A percentile compares a stretch with the other conserved stretches of the same genome.
phyloP scores from a whole-genome alignment of 192 early-diverging fungal genomes.

The Geranomyces michiganensis region DNA sequence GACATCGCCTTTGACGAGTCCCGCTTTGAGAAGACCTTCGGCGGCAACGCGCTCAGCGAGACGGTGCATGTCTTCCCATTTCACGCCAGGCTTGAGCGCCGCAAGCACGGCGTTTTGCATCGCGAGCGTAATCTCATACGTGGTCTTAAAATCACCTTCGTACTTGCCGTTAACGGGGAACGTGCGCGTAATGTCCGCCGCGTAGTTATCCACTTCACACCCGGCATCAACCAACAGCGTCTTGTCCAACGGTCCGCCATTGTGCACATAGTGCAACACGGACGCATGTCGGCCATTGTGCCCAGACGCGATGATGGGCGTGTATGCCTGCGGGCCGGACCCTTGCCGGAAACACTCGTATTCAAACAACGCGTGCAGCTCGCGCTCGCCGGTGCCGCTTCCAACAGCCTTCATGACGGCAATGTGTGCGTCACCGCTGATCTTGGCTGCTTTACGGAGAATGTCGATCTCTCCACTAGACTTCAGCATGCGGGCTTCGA shows the following conservation, averaged over 20 bases:
- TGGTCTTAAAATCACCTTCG: constrained; percentile 65
- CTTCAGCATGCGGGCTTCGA: constrained; percentile 82
- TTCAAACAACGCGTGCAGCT: constrained; percentile 79
- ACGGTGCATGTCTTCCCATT: constrained; percentile 85
- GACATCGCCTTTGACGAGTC: constrained; percentile 70
- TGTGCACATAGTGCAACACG: constrained; percentile 82
- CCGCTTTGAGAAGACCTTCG: constrained; percentile 70
- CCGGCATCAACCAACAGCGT: constrained; percentile 64
- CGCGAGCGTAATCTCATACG: constrained; percentile 81
- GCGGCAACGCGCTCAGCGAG: constrained; percentile 66
- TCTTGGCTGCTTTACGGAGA: constrained; percentile 75
- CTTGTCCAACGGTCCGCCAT: constrained; percentile 57
- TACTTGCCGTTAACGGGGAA: constrained; percentile 82
- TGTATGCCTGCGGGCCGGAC: constrained; percentile 79
- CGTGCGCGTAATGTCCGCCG: constrained; percentile 86
- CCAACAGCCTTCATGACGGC: constrained; percentile 70
- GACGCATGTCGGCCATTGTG: constrained; percentile 60
- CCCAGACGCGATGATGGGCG: constrained; percentile 80
- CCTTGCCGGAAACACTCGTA: constrained; percentile 66
- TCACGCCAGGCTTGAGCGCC: constrained; percentile 67
- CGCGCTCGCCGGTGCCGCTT: constrained; percentile 66
- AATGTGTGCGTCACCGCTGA: constrained; percentile 77
- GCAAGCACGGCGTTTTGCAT: constrained; percentile 77
- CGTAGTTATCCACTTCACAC: constrained; percentile 78
- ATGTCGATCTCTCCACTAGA: constrained; percentile 73